Conservation (phyloP, 768 basidiomycete genomes). For the Tephrocybe sp. region DNA sequence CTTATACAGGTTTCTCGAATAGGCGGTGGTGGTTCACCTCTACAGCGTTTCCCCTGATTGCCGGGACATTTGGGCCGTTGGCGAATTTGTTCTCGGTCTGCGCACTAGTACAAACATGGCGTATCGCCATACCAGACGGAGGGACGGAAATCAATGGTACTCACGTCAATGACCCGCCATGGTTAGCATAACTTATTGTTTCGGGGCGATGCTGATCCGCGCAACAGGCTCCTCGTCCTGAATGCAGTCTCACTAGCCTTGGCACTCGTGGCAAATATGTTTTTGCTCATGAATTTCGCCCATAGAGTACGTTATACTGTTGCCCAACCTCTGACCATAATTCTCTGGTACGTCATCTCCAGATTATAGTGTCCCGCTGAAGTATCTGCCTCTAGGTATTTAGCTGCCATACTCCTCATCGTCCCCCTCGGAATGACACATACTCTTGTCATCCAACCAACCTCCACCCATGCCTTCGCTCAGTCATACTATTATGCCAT, state of each 20-base stretch:
- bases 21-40: conserved; percentile 43
- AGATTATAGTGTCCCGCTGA: too few relatives aligned
- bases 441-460: conserved; percentile 12
- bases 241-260: conserved; percentile 32
- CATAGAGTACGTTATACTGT: conserved; percentile 31
- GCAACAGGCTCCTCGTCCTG: conserved; percentile 29
- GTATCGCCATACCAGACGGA: conserved; percentile 16
- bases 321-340: conserved; percentile 37
- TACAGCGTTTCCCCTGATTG: conserved; percentile 39
- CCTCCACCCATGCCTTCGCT: conserved; percentile 22
- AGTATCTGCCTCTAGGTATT: too few relatives aligned
- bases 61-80: conserved; percentile 41
- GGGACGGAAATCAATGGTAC: conserved; percentile 12
- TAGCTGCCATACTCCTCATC: conserved; percentile 32
- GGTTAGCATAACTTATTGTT: conserved; percentile 23
- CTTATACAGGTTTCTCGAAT: neutral
- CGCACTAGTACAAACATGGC: conserved; percentile 36
- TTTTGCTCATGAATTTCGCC: conserved; percentile 39
- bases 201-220: neutral
- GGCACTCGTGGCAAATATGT: conserved; percentile 33
- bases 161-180: conserved; percentile 30
- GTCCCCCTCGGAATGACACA: conserved; percentile 31
- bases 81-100: conserved; percentile 40
- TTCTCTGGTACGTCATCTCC: conserved; percentile 29
- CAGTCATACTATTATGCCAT: conserved; percentile 41